Conservation (phyloP, 441 rosid genomes). For the Arabidopsis hybrid region DNA sequence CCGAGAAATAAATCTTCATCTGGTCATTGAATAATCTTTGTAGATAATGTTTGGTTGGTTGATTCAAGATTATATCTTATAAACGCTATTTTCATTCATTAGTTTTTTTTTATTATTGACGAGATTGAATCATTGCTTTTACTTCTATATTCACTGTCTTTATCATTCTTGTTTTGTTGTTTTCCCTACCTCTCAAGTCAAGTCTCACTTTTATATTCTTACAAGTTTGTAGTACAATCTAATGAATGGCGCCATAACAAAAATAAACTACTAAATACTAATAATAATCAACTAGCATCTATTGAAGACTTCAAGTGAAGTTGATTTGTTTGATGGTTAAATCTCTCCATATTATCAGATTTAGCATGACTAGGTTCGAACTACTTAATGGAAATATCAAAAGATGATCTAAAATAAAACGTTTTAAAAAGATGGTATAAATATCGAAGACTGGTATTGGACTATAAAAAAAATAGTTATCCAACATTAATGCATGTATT, state of each 20-base stretch:
- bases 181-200: slow-evolving; percentile 8
- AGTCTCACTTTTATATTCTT: not conserved
- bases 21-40: not conserved
- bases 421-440: not conserved
- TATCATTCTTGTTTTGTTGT: slow-evolving; percentile 4
- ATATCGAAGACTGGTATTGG: not conserved
- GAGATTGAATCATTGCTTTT: not conserved
- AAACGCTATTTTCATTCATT: not conserved
- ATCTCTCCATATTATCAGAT: not conserved
- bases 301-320: slow-evolving; percentile 1
- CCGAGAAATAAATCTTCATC: not conserved
- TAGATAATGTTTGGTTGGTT: slow-evolving; percentile 41
- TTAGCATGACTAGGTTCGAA: slow-evolving; percentile 11
- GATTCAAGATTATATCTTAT: slow-evolving; percentile 2
- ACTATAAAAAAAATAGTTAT: not conserved
- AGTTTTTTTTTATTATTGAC: not conserved
- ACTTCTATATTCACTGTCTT: slow-evolving; percentile 12
- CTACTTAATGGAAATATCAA: slow-evolving; percentile 9
- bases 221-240: not conserved
- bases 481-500: not conserved
- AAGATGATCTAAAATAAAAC: not conserved
- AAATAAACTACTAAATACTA: too few relatives aligned
- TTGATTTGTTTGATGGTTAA: slow-evolving; percentile 6
- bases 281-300: not conserved
- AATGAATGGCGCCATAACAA: not conserved